A percentile compares a stretch with the other conserved stretches of the same genome.
These are phyloP conservation scores for Starmerella apicola DNA, from an alignment of 805 yeast genomes.

Conservation along the genomic window DNA sequence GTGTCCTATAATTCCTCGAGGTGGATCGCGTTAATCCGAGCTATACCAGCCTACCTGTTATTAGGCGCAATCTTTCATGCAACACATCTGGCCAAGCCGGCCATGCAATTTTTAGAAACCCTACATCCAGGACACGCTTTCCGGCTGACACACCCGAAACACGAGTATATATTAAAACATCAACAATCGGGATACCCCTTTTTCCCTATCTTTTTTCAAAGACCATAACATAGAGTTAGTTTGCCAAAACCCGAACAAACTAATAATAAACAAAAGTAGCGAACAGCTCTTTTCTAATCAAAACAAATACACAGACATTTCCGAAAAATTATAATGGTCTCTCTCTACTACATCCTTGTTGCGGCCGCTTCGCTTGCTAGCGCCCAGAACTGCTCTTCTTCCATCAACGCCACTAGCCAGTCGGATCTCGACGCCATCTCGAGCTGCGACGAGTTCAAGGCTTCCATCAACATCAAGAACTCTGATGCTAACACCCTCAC, in stretches of 20 bases:
- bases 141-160: conserved; percentile 13
- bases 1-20: too few relatives aligned
- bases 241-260: neutral
- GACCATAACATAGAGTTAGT: too few relatives aligned
- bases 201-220: too few relatives aligned
- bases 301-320: neutral
- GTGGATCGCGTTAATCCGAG: too few relatives aligned
- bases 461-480: conserved; percentile 61
- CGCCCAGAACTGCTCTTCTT: conserved; percentile 16
- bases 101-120: conserved; percentile 6
- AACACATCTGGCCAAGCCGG: too few relatives aligned
- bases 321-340: too few relatives aligned
- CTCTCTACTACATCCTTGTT: conserved; percentile 5
- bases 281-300: neutral
- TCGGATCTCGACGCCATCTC: conserved; percentile 61
- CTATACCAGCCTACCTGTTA: too few relatives aligned
- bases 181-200: conserved; percentile 5
- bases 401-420: conserved; percentile 70
- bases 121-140: conserved; percentile 10
- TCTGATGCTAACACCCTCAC: conserved; percentile 36
- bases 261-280: neutral
- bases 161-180: conserved; percentile 9
- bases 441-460: conserved; percentile 67
- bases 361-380: conserved; percentile 14
- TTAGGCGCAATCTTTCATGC: too few relatives aligned